These are phyloP conservation scores for Pelargonium citronellum DNA, from an alignment of 441 rosid genomes.

Conservation along the genomic window DNA sequence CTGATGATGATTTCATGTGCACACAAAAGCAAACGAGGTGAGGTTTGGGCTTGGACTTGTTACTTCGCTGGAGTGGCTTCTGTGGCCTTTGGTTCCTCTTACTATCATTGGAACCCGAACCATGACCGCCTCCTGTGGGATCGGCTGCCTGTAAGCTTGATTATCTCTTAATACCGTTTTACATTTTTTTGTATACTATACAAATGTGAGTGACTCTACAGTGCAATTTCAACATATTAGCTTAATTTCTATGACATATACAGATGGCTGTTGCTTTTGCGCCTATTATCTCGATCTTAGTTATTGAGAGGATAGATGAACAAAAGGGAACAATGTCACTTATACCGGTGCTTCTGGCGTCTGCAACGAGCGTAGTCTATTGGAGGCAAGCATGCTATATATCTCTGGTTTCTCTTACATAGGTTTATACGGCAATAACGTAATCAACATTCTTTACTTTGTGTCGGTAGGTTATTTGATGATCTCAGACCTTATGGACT, in stretches of 20 bases:
- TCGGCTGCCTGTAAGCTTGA: not conserved
- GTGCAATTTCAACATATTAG: not conserved
- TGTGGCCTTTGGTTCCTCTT: not conserved
- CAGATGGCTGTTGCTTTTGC: not conserved
- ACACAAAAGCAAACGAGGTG: not conserved
- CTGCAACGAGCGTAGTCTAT: not conserved
- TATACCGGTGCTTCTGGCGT: not conserved
- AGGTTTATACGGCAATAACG: too few species aligned
- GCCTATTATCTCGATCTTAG: not conserved
- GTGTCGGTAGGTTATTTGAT: not conserved
- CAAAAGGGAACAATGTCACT: not conserved
- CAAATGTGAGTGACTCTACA: too few species aligned
- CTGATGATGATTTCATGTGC: not conserved
- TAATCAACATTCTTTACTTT: too few species aligned
- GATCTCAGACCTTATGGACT: not conserved
- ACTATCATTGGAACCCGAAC: not conserved
- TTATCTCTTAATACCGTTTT: not conserved
- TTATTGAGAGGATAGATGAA: not conserved
- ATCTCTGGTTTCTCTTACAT: too few species aligned
- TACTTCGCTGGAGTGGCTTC: not conserved
- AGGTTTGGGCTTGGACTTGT: not conserved
- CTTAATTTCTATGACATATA: not conserved
- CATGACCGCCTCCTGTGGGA: not conserved
- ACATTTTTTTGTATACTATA: not conserved
- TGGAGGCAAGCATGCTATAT: not conserved